A percentile compares a stretch with the other conserved stretches of the same genome.
These are phyloP conservation scores for Lichtheimia corymbifera DNA, from an alignment of 371 early-diverging fungal genomes.

Conservation along the genomic window DNA sequence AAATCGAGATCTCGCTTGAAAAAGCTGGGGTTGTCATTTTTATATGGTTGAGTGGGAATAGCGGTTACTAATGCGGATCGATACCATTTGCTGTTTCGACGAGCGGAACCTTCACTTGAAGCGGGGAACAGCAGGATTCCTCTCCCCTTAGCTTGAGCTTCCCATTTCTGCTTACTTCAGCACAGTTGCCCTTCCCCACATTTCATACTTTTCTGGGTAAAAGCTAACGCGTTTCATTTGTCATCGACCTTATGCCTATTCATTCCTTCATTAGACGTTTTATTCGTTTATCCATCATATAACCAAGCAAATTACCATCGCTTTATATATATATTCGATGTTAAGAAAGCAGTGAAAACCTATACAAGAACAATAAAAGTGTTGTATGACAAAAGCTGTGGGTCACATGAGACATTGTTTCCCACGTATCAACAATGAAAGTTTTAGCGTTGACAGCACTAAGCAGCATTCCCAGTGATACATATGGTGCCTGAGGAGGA, in stretches of 20 bases:
- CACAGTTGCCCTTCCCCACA: background rate
- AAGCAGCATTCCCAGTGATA: too few relatives aligned
- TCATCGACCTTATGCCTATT: too few relatives aligned
- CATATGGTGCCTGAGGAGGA: background rate
- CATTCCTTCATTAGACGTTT: too few relatives aligned
- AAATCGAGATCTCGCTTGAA: background rate
- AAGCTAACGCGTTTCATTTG: background rate
- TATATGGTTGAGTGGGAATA: slow-evolving; percentile 13
- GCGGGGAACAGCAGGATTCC: too few relatives aligned
- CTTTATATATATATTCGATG: too few relatives aligned
- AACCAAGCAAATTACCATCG: too few relatives aligned
- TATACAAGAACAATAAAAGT: background rate
- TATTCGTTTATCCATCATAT: too few relatives aligned
- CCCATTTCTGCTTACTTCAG: slow-evolving; percentile 5
- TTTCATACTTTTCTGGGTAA: background rate
- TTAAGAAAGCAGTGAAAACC: background rate
- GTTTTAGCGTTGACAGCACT: background rate
- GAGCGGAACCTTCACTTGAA: background rate
- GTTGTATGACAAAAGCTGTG: background rate
- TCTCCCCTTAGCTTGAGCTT: too few relatives aligned
- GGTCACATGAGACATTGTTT: background rate
- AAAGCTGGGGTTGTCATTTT: background rate
- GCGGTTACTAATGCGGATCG: slow-evolving; percentile 11
- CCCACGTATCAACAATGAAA: background rate
- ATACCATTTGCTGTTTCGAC: slow-evolving; percentile 1